These are phyloP conservation scores for Excoecaria cochinchinensis DNA, from an alignment of 345 rosid species.

Conservation along the genomic window DNA sequence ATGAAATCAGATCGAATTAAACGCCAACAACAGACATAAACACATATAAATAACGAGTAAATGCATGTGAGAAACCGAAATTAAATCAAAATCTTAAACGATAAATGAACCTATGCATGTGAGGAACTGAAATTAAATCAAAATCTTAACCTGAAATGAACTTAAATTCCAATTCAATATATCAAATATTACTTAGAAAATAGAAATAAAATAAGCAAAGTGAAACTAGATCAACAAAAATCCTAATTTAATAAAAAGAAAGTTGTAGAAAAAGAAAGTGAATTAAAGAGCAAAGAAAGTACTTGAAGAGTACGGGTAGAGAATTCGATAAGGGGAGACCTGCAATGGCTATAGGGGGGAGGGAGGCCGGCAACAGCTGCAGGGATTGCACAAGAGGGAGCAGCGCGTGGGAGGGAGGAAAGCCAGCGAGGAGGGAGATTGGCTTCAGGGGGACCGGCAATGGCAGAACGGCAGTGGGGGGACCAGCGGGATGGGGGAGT, in stretches of 20 bases:
- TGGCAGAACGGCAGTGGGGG: too few relatives aligned
- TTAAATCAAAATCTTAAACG: too few relatives aligned
- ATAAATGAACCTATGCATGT: too few relatives aligned
- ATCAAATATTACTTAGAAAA: not conserved
- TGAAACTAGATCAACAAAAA: not conserved
- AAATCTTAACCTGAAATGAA: not conserved
- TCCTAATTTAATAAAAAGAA: too few relatives aligned
- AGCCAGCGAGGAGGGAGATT: too few relatives aligned
- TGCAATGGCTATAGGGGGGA: too few relatives aligned
- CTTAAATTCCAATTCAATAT: not conserved
- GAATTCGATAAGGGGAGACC: too few relatives aligned
- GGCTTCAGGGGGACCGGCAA: too few relatives aligned
- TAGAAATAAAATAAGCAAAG: not conserved
- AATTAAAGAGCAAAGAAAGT: slow-evolving; percentile 1
- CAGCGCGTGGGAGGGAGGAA: too few relatives aligned
- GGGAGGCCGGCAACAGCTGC: too few relatives aligned
- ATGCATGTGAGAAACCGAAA: not conserved
- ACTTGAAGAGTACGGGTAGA: slow-evolving; percentile 98
- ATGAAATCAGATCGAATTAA: not conserved
- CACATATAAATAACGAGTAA: not conserved
- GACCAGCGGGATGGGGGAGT: too few relatives aligned
- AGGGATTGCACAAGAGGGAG: too few relatives aligned
- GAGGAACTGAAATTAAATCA: not conserved
- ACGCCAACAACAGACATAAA: not conserved
- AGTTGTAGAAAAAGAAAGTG: not conserved